Conservation (phyloP, 805 yeast species). For the Ogataea kodamae region DNA sequence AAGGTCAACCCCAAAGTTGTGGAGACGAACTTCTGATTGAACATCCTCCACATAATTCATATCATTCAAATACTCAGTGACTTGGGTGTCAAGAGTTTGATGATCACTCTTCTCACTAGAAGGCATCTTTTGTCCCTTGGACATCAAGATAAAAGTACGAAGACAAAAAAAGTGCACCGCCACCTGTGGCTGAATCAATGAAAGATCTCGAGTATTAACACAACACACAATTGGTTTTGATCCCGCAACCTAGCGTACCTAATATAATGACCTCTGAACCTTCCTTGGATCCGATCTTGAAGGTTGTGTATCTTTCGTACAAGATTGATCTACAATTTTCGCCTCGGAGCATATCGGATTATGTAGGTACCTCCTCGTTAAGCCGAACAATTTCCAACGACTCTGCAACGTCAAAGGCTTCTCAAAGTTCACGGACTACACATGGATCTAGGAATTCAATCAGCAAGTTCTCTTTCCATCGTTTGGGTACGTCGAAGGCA, state of each 20-base stretch:
- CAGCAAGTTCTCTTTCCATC: conserved; percentile 4
- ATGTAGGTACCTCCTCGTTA: conserved; percentile 12
- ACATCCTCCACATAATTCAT: conserved; percentile 26
- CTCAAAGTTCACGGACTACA: conserved; percentile 2
- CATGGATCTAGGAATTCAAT: conserved; percentile 1
- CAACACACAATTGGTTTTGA: no score
- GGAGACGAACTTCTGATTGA: conserved; percentile 17
- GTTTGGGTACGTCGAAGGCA: conserved; percentile 2
- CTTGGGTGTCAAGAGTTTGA: conserved; percentile 27
- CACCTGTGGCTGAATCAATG: conserved; percentile 1
- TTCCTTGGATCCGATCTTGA: conserved; percentile 19
- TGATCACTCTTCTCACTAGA: conserved; percentile 24
- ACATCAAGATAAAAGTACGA: no score
- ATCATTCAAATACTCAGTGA: conserved; percentile 27
- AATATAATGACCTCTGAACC: conserved; percentile 5
- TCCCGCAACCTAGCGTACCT: neutral
- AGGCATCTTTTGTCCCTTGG: conserved; percentile 6
- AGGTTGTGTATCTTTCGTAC: conserved; percentile 20
- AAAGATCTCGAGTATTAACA: no score
- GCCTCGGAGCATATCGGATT: conserved; percentile 13
- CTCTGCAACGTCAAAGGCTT: conserved; percentile 8
- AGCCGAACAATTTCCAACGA: conserved; percentile 13
- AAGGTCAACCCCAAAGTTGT: conserved; percentile 25
- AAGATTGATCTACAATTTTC: conserved; percentile 14
- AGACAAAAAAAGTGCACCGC: conserved; percentile 3